Percentiles rank a stretch among this genome's conserved stretches.
Conservation (phyloP, 148 eudicot genomes). For the Rhododendron simsii region DNA sequence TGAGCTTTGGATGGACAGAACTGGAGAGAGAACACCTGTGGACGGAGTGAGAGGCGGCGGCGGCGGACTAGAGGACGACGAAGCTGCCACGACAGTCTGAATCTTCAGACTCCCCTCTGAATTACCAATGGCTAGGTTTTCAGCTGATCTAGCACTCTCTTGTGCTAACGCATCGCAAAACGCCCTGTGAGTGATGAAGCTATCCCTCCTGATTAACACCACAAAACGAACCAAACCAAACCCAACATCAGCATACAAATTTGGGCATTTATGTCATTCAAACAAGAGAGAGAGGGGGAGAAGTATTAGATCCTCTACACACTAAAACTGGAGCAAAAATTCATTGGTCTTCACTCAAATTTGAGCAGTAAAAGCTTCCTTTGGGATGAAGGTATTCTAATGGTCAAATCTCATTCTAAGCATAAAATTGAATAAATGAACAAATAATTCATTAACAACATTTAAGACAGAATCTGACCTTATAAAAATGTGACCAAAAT, state of each 20-base stretch:
- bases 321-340: no score
- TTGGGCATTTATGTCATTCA: background rate
- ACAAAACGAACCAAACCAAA: background rate
- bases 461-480: no score
- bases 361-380: no score
- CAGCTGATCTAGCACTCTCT: constrained; percentile 42
- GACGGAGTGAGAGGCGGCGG: constrained; percentile 52
- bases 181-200: constrained; percentile 76
- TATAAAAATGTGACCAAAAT: background rate
- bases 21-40: constrained; percentile 59
- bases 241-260: background rate
- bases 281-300: background rate
- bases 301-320: background rate
- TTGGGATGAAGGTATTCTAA: no score
- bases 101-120: constrained; percentile 19
- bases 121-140: background rate
- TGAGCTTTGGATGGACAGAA: constrained; percentile 61
- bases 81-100: constrained; percentile 13
- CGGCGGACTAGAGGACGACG: constrained; percentile 30
- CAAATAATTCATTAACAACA: no score
- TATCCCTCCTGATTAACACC: constrained; percentile 56
- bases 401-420: background rate
- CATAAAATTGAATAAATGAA: background rate
- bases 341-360: no score
- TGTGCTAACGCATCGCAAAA: constrained; percentile 72